Conservation (phyloP, 805 yeast genomes). For the Suhomyces sp. region DNA sequence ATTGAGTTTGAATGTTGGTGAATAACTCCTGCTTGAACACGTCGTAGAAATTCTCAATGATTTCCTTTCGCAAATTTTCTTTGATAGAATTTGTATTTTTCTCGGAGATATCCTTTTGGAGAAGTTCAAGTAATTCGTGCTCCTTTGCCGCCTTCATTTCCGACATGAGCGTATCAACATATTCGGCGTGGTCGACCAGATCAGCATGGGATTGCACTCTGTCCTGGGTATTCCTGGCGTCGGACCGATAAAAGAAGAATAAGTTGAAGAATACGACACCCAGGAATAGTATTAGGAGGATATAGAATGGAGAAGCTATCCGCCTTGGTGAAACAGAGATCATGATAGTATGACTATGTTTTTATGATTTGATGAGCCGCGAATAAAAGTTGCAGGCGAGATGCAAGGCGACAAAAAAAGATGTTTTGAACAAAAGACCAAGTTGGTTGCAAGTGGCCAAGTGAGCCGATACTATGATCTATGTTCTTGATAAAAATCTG, state of each 20-base stretch:
- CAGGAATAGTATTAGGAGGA: conserved; percentile 7
- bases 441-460: not conserved
- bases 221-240: not conserved
- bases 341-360: not conserved
- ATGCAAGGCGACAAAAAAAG: not conserved
- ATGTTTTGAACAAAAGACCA: not conserved
- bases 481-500: not conserved
- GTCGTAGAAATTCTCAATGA: conserved; percentile 9
- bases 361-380: not conserved
- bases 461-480: not conserved
- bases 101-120: conserved; percentile 6
- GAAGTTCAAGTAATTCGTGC: conserved; percentile 8
- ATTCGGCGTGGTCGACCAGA: conserved; percentile 7
- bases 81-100: conserved; percentile 9
- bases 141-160: conserved; percentile 10
- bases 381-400: not conserved
- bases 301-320: conserved; percentile 10
- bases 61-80: conserved; percentile 7
- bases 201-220: conserved; percentile 2
- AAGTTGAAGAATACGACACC: conserved; percentile 9
- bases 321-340: conserved; percentile 9
- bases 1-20: conserved; percentile 7
- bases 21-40: conserved; percentile 8
- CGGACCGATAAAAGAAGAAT: conserved; percentile 5
- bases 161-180: conserved; percentile 3